Evolutionary conservation across 208 protist species (phyloP), one percentile per base, ranked within the genome.

Genomic region (Acanthamoeba triangularis): DNA sequence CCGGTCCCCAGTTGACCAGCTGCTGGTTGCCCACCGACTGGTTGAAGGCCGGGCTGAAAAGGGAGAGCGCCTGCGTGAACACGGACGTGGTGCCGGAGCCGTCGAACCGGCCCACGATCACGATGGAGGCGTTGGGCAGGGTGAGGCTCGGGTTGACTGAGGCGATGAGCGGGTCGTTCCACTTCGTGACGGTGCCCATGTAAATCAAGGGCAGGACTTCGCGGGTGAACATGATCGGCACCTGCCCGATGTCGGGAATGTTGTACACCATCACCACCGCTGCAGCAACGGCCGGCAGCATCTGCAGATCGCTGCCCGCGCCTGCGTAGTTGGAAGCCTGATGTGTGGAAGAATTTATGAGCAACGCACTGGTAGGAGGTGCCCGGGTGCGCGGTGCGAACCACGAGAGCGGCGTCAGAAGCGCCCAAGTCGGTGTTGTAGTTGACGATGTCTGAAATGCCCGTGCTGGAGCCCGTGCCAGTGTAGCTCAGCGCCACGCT

Each of bases 231-330:
- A 88, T 63, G n/a, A 85, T 54, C 3, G 76, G 35, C 44, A 18
- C 23, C 6, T 5, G 20, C 18, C 59, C 59, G 28, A 65, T 25
- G 59, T 13, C 35, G 2, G 80, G 80, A 14, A 88, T 13, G 52
- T 88, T 88, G 52, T 88, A 88, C 0, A 88, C 80, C 80, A 88
- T 88, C 49, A 88, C 80, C 49, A 44, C 80, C 3, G 80, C 80
- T 33, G 80, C 80, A 4, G 80, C 80, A 30, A 88, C n/a, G 10
- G 80, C 80, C 41, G 80, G 80, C 28, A 88, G 80, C 80, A 88
- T 88, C 37, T 88, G 80, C 25, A 88, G 49, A 41, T 88, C 80
- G 28, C 16, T 28, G 23, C 80, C 80, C 4, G 0, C 52, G 80
- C 52, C 30, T 1, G 25, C 52, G 4, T 88, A 88, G 28, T 88